Conservation (phyloP, 2,329 filamentous ascomycete genomes). For the Xenoacremonium recifei region DNA sequence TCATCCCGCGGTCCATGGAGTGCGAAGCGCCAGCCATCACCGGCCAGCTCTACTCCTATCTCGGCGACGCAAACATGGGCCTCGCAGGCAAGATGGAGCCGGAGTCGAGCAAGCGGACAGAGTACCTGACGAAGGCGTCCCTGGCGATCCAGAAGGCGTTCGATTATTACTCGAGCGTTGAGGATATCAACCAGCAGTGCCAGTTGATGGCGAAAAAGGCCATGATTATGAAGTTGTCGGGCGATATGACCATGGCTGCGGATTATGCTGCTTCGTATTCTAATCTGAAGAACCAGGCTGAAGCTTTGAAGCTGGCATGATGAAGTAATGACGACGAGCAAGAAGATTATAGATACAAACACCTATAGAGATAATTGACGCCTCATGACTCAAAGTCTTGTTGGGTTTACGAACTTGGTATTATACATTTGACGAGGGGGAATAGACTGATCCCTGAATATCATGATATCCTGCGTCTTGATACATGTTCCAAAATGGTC, state of each 20-base stretch:
- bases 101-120: slow-evolving; percentile 46
- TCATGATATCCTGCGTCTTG: not conserved
- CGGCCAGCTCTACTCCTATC: slow-evolving; percentile 65
- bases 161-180: slow-evolving; percentile 62
- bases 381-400: too few relatives aligned
- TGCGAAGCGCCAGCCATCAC: slow-evolving; percentile 61
- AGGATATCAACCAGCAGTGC: slow-evolving; percentile 66
- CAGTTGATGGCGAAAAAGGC: slow-evolving; percentile 83
- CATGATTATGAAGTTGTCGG: slow-evolving; percentile 68
- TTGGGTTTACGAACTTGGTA: too few relatives aligned
- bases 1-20: slow-evolving; percentile 76
- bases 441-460: not conserved
- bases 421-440: slow-evolving; percentile 11
- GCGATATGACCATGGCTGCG: slow-evolving; percentile 62
- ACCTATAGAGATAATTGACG: slow-evolving; percentile 13
- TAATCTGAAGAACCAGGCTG: slow-evolving; percentile 47
- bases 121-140: slow-evolving; percentile 57
- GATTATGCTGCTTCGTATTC: slow-evolving; percentile 66
- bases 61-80: slow-evolving; percentile 79
- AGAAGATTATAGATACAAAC: too few relatives aligned
- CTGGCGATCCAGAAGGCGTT: slow-evolving; percentile 63
- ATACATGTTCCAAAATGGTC: not conserved
- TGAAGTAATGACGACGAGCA: not conserved
- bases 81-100: slow-evolving; percentile 57
- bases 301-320: slow-evolving; percentile 25